Base-by-base conservation (phyloP, 2,329 filamentous ascomycete genomes). In the Thelonectria blattea region DNA sequence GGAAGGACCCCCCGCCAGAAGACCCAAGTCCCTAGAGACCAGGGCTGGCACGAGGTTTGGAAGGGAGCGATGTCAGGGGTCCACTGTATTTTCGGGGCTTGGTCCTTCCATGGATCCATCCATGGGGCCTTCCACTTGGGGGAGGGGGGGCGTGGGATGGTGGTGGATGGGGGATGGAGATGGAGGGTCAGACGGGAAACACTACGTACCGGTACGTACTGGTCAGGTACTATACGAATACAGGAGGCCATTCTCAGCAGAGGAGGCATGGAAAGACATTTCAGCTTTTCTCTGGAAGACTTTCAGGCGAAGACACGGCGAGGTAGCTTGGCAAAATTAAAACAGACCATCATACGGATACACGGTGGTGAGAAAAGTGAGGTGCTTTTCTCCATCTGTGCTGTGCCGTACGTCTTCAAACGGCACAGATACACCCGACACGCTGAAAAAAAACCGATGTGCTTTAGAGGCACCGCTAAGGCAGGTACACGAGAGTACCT, bases 31-130 rank as follows among this genome's bases (percentile, higher is more conserved):
- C 10, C n/a, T 11, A 20, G n/a, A 56, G 51, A 60, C 53, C 67
- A 59, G 61, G 67, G 65, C 58, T 69, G 60, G 67, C 67, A 69
- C 67, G 67, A 68, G 64, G 65, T 63, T 67, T 61, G 41, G 48
- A 59, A 30, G 34, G 34, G 34, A 37, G 10, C 6, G 15, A 15
- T 14, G 34, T 11, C 34, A 37, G 32, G 51, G 47, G 64, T 56
- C 66, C 64, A 60, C 62, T 62, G 46, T 53, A 46, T 46, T 61
- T 53, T 50, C 43, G 53, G 54, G 58, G 58, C 54, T 50, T 56
- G 54, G 54, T 30, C 27, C 27, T 30, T 30, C 27, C 27, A 30
- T 30, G 27, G 27, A 30, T 30, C 5, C 5, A 30, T 30, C 5
- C 5, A 30, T 30, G 27, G 27, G 54, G 39, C 48, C 47, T 18